phyloP scores from a whole-genome alignment of 352 stramenopile species.

The Pythium utonaiense region DNA sequence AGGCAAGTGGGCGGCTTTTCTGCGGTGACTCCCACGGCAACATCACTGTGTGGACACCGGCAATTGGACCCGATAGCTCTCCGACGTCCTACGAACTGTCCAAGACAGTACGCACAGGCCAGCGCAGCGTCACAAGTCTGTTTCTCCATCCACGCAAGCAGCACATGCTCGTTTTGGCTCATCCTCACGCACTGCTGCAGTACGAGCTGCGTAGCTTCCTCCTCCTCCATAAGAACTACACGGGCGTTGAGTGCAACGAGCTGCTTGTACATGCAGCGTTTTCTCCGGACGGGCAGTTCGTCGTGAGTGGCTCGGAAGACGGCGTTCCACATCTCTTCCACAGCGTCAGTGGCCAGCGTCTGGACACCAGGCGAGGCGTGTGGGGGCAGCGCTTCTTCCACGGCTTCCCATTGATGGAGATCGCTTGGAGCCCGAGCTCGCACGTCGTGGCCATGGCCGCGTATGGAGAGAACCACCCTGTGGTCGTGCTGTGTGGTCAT shows the following conservation, averaged over 20 bases:
- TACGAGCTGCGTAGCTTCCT: conserved; percentile 75
- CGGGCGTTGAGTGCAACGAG: conserved; percentile 41
- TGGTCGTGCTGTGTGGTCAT: conserved; percentile 58
- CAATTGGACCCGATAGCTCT: not conserved
- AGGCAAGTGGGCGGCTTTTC: conserved; percentile 41
- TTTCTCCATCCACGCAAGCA: conserved; percentile 59
- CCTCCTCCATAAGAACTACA: conserved; percentile 68
- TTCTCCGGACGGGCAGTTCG: conserved; percentile 62
- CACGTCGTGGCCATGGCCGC: conserved; percentile 64
- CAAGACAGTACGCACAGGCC: conserved; percentile 52
- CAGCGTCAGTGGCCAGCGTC: conserved; percentile 45
- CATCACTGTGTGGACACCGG: conserved; percentile 45
- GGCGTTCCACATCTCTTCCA: conserved; percentile 51
- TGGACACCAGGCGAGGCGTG: conserved; percentile 30
- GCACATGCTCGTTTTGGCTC: conserved; percentile 62
- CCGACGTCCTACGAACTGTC: conserved; percentile 29
- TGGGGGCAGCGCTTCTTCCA: conserved; percentile 63
- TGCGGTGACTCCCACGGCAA: conserved; percentile 47
- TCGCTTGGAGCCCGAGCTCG: conserved; percentile 56
- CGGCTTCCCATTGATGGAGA: conserved; percentile 40
- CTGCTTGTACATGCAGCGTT: conserved; percentile 49
- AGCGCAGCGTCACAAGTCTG: conserved; percentile 49
- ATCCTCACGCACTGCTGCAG: conserved; percentile 58
- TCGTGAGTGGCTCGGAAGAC: conserved; percentile 61
- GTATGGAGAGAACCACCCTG: conserved; percentile 57